phyloP scores from a whole-genome alignment of 768 basidiomycete species.

The Mycena sanguinolenta region DNA sequence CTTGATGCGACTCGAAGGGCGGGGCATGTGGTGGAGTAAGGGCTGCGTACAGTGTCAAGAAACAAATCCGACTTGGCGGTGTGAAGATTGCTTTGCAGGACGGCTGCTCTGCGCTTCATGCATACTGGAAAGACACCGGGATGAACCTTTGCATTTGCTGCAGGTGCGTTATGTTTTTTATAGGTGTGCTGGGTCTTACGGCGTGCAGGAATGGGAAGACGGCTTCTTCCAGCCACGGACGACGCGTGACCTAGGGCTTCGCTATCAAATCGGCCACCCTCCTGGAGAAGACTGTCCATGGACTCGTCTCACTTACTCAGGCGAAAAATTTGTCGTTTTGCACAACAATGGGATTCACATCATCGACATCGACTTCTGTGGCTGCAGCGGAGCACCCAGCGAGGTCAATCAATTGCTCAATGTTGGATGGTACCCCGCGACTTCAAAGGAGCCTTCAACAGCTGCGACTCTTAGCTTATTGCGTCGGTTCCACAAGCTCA shows the following conservation, averaged over 20 bases:
- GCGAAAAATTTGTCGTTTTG: slow-evolving; percentile 36
- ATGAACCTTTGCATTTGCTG: slow-evolving; percentile 38
- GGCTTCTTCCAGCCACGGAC: slow-evolving; percentile 31
- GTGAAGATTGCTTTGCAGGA: slow-evolving; percentile 32
- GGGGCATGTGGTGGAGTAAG: slow-evolving; percentile 22
- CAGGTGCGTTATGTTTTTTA: too few relatives aligned
- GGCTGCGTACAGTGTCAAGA: slow-evolving; percentile 10
- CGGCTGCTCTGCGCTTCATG: slow-evolving; percentile 32
- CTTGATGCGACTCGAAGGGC: slow-evolving; percentile 32
- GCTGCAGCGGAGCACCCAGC: neutral
- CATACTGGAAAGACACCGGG: slow-evolving; percentile 26
- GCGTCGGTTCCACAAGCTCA: neutral
- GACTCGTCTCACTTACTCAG: neutral
- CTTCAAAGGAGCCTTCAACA: neutral
- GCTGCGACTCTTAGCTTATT: neutral
- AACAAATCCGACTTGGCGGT: slow-evolving; percentile 18
- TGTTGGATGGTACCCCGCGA: neutral
- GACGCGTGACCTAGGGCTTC: slow-evolving; percentile 14
- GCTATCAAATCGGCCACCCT: slow-evolving; percentile 40
- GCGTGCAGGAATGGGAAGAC: slow-evolving; percentile 37
- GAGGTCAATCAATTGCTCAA: neutral
- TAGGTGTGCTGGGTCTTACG: slow-evolving; percentile 27
- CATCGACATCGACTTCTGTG: slow-evolving; percentile 30
- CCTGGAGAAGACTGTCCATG: slow-evolving; percentile 24
- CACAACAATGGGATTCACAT: slow-evolving; percentile 40